Evolutionary conservation across 2,329 filamentous ascomycete species (phyloP).

Genomic region (Shiraia bambusicola): DNA sequence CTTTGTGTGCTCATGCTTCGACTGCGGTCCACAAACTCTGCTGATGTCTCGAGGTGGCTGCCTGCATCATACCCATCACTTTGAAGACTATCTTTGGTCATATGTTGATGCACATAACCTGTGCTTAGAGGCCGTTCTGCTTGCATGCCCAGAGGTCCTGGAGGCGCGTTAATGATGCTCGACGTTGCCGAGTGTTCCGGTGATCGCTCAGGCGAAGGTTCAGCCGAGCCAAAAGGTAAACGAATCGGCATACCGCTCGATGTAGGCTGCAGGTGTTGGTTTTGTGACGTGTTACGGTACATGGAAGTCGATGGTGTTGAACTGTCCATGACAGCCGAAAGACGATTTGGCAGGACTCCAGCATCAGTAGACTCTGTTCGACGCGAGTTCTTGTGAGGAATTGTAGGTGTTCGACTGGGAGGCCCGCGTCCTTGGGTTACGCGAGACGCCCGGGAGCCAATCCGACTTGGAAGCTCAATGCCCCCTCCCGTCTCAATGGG

Average conservation of each 20-base stretch:
- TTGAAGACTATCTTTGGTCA: constrained; percentile 42
- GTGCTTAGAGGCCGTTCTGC: constrained; percentile 39
- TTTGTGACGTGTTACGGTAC: constrained; percentile 11
- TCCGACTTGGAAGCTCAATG: constrained; percentile 65
- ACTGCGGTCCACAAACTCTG: constrained; percentile 42
- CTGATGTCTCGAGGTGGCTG: constrained; percentile 38
- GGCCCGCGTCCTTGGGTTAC: constrained; percentile 19
- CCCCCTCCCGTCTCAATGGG: constrained; percentile 60
- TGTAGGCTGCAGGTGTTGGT: constrained; percentile 30
- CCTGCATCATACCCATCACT: constrained; percentile 32
- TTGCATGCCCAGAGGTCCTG: constrained; percentile 16
- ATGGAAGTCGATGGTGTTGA: constrained; percentile 16
- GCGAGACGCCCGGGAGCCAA: constrained; percentile 60
- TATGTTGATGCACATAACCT: constrained; percentile 43
- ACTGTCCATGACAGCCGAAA: constrained; percentile 33
- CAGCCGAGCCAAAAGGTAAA: constrained; percentile 41
- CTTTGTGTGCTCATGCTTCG: constrained; percentile 37
- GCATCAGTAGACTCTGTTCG: constrained; percentile 33
- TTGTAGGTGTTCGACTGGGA: constrained; percentile 41
- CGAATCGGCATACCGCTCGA: constrained; percentile 28
- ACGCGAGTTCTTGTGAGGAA: constrained; percentile 73
- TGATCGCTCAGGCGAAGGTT: constrained; percentile 40
- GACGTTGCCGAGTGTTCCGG: constrained; percentile 39
- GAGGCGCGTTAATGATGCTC: constrained; percentile 29
- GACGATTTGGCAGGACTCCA: constrained; percentile 26